These are phyloP conservation scores for Remersonia thermophila DNA, from an alignment of 2,329 filamentous ascomycete species.

Conservation along the genomic window DNA sequence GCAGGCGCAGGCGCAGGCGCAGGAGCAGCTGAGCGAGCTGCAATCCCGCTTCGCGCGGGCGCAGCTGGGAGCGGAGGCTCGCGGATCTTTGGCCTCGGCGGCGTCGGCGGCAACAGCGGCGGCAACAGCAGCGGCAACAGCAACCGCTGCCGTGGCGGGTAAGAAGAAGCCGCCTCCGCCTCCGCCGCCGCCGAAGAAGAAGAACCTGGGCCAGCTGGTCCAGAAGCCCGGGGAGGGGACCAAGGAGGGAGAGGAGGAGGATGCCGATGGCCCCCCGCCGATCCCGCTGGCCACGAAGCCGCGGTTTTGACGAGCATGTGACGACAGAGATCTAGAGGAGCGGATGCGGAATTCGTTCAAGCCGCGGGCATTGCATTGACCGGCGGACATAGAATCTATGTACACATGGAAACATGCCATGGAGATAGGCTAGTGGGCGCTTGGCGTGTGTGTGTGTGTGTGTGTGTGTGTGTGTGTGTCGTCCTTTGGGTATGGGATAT, in stretches of 20 bases:
- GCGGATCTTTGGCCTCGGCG: conserved; percentile 32
- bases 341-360: too few species aligned
- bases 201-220: conserved; percentile 25
- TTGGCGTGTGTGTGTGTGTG: too few species aligned
- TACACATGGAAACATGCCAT: too few species aligned
- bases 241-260: conserved; percentile 11
- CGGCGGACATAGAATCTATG: too few species aligned
- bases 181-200: conserved; percentile 43
- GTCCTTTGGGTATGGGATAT: too few species aligned
- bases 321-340: too few species aligned
- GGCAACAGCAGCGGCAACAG: not conserved
- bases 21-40: conserved; percentile 41
- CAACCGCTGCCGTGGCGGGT: not conserved
- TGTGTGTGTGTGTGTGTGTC: too few species aligned
- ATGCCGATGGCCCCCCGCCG: conserved; percentile 33
- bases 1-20: too few species aligned
- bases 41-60: conserved; percentile 43
- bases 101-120: not conserved
- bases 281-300: conserved; percentile 28
- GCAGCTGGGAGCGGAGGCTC: too few species aligned
- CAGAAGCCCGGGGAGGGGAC: not conserved
- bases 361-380: too few species aligned
- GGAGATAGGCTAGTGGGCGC: too few species aligned
- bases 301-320: conserved; percentile 9
- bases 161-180: conserved; percentile 44